Conservation (phyloP, 805 yeast genomes). For the Metschnikowia reukaufii region DNA sequence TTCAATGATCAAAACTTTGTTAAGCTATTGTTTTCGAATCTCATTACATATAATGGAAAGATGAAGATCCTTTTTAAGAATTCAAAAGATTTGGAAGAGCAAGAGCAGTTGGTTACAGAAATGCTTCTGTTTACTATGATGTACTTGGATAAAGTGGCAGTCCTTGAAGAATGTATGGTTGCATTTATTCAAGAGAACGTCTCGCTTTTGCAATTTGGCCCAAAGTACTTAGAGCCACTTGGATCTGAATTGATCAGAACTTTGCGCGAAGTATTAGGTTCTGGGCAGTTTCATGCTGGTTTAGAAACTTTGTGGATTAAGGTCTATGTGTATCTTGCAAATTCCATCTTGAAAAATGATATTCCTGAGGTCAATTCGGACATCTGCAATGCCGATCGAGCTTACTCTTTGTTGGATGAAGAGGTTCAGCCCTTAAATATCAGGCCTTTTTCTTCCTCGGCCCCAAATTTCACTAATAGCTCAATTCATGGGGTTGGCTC, state of each 20-base stretch:
- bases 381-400: conserved; percentile 10
- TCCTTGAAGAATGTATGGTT: conserved; percentile 34
- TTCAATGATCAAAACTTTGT: conserved; percentile 33
- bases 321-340: conserved; percentile 41
- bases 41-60: conserved; percentile 31
- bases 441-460: conserved; percentile 10
- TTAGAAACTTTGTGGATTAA: conserved; percentile 42
- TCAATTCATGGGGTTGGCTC: neutral
- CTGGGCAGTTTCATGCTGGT: conserved; percentile 27
- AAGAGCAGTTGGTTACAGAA: conserved; percentile 37
- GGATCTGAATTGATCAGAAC: conserved; percentile 41
- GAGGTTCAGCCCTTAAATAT: conserved; percentile 28
- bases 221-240: conserved; percentile 41
- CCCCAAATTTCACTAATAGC: conserved; percentile 7
- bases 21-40: conserved; percentile 32
- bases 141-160: conserved; percentile 28
- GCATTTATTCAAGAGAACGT: conserved; percentile 35
- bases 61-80: conserved; percentile 24
- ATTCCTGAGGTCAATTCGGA: conserved; percentile 29
- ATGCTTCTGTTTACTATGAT: conserved; percentile 32
- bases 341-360: conserved; percentile 30
- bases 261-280: conserved; percentile 36
- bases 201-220: conserved; percentile 24
- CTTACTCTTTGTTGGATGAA: conserved; percentile 8
- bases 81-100: conserved; percentile 27